Percentiles rank a stretch among this genome's conserved stretches.
Conservation (phyloP, 805 yeast genomes). For the Yamadazyma insecticola region DNA sequence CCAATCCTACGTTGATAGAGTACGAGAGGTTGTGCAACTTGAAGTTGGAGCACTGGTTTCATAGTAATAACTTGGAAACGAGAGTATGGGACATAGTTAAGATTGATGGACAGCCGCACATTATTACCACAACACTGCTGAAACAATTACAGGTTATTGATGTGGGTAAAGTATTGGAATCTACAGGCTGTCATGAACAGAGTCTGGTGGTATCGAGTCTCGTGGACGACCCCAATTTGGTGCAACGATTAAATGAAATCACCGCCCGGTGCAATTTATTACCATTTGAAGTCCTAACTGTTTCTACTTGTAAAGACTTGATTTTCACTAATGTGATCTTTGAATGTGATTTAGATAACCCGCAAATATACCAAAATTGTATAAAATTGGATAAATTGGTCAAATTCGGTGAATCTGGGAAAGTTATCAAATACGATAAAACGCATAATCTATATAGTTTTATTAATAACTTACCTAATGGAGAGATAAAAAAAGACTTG, state of each 20-base stretch:
- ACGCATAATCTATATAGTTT: constrained; percentile 6
- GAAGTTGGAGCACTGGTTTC: constrained; percentile 2
- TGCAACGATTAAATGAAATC: constrained; percentile 8
- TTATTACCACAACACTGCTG: constrained; percentile 9
- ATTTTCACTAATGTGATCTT: constrained; percentile 10
- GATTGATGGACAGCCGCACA: constrained; percentile 3
- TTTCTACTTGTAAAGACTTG: constrained; percentile 6
- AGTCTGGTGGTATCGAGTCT: too few species aligned
- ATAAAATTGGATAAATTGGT: constrained; percentile 2
- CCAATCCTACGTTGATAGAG: constrained; percentile 6
- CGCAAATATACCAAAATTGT: constrained; percentile 12
- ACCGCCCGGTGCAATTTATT: constrained; percentile 7
- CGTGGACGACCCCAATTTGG: too few species aligned
- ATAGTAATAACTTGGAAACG: constrained; percentile 5
- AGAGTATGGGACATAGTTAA: constrained; percentile 9
- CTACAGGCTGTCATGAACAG: too few species aligned
- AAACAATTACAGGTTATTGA: constrained; percentile 7
- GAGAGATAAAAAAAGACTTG: constrained; percentile 13
- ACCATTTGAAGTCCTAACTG: constrained; percentile 11
- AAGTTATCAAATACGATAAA: constrained; percentile 5
- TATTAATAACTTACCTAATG: constrained; percentile 8
- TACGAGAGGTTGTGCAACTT: constrained; percentile 7
- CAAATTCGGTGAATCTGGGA: not conserved
- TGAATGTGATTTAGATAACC: constrained; percentile 15
- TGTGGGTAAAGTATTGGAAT: constrained; percentile 2